These are phyloP conservation scores for Acmispon strigosus DNA, from an alignment of 306 rosid genomes.

Conservation along the genomic window DNA sequence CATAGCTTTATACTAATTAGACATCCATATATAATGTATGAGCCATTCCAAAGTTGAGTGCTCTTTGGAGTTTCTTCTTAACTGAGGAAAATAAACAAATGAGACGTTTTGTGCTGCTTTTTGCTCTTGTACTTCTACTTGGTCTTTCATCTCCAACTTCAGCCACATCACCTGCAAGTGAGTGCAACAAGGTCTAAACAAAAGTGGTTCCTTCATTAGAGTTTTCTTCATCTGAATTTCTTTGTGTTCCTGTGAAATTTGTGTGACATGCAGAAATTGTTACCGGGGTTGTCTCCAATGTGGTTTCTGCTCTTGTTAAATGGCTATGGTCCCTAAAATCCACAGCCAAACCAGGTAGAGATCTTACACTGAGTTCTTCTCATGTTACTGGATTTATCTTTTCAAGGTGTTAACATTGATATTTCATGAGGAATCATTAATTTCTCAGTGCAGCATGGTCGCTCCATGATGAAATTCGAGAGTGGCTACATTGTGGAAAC, in stretches of 20 bases:
- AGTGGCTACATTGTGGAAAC: slow-evolving; percentile 87
- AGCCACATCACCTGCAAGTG: slow-evolving; percentile 80
- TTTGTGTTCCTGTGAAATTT: slow-evolving; percentile 6
- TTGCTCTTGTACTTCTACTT: slow-evolving; percentile 43
- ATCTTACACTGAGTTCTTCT: slow-evolving; percentile 15
- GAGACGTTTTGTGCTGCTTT: slow-evolving; percentile 32
- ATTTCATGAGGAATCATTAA: slow-evolving; percentile 19
- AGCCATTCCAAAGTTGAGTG: slow-evolving; percentile 28
- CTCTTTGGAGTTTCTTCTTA: neutral
- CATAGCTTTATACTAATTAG: slow-evolving; percentile 27
- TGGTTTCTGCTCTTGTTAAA: slow-evolving; percentile 73
- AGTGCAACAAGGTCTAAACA: slow-evolving; percentile 23
- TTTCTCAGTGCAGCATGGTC: slow-evolving; percentile 55
- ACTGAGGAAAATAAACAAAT: slow-evolving; percentile 20
- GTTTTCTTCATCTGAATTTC: neutral
- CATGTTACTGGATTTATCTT: neutral
- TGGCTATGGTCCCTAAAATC: slow-evolving; percentile 87
- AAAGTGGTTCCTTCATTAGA: slow-evolving; percentile 1
- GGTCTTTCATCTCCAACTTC: slow-evolving; percentile 58
- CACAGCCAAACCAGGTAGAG: slow-evolving; percentile 53
- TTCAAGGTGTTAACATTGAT: slow-evolving; percentile 8
- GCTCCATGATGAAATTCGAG: slow-evolving; percentile 94
- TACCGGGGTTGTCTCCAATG: slow-evolving; percentile 75
- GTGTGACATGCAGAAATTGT: slow-evolving; percentile 53
- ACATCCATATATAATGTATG: slow-evolving; percentile 1